Conservation (phyloP, 768 basidiomycete genomes). For the Suillus subalutaceus region DNA sequence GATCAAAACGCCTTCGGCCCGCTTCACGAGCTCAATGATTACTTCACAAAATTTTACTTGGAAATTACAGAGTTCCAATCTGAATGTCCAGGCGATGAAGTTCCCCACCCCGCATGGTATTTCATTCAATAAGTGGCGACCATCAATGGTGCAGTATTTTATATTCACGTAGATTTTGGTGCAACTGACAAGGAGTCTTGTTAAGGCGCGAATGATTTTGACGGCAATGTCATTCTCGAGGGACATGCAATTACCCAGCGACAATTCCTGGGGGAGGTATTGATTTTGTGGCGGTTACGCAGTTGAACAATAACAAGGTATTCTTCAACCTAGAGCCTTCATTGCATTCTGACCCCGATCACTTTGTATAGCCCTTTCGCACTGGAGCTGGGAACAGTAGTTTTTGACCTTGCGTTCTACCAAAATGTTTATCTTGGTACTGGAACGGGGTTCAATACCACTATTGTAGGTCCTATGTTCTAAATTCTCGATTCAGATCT, state of each 20-base stretch:
- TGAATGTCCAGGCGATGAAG: constrained; percentile 65
- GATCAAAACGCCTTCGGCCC: constrained; percentile 61
- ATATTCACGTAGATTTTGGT: not conserved
- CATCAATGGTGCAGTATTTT: constrained; percentile 48
- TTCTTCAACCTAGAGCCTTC: not conserved
- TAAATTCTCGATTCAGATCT: constrained; percentile 3
- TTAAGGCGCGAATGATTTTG: constrained; percentile 63
- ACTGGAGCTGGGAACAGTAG: constrained; percentile 67
- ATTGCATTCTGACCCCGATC: constrained; percentile 10
- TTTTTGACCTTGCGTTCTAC: constrained; percentile 65
- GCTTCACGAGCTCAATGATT: constrained; percentile 65
- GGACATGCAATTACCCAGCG: constrained; percentile 67
- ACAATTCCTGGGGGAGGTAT: constrained; percentile 70
- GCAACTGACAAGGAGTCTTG: constrained; percentile 8
- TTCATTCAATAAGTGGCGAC: constrained; percentile 59
- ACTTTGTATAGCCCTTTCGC: constrained; percentile 55
- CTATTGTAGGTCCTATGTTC: constrained; percentile 45
- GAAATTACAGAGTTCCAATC: constrained; percentile 56
- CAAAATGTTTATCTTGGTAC: constrained; percentile 56
- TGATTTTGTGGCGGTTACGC: constrained; percentile 59
- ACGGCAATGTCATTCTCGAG: constrained; percentile 53
- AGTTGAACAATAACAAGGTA: constrained; percentile 62
- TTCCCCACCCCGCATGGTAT: constrained; percentile 71
- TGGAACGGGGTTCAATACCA: constrained; percentile 54
- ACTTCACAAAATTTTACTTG: constrained; percentile 70